Conservation (phyloP, 257 asterid genomes). For the Rehmannia glutinosa region DNA sequence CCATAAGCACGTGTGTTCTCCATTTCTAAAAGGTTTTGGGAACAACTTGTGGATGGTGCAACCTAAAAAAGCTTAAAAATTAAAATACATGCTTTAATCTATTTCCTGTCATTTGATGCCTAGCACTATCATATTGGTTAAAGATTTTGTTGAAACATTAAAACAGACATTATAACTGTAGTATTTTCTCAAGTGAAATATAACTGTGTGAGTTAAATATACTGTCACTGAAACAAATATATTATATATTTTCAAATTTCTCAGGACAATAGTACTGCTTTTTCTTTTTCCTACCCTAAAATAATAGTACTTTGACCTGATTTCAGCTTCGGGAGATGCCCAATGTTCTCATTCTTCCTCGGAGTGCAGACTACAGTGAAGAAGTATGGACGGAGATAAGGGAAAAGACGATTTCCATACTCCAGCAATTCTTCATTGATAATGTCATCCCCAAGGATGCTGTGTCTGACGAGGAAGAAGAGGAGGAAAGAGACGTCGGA, state of each 20-base stretch:
- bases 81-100: neutral
- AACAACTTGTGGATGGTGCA: neutral
- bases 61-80: neutral
- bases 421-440: slow-evolving; percentile 79
- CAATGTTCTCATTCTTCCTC: slow-evolving; percentile 96
- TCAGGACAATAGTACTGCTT: neutral
- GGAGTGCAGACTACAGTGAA: slow-evolving; percentile 99
- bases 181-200: neutral
- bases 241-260: neutral
- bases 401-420: slow-evolving; percentile 77
- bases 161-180: neutral
- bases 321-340: slow-evolving; percentile 97
- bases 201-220: neutral
- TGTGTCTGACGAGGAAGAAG: slow-evolving; percentile 82
- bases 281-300: neutral
- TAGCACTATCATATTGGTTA: neutral
- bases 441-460: slow-evolving; percentile 68
- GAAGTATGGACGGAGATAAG: slow-evolving; percentile 99
- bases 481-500: slow-evolving; percentile 52
- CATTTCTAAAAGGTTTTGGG: neutral
- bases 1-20: neutral
- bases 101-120: neutral
- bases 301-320: slow-evolving; percentile 13
- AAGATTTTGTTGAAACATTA: neutral
- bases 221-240: neutral